These are phyloP conservation scores for Priceomyces carsonii DNA, from an alignment of 805 yeast genomes.

Conservation along the genomic window DNA sequence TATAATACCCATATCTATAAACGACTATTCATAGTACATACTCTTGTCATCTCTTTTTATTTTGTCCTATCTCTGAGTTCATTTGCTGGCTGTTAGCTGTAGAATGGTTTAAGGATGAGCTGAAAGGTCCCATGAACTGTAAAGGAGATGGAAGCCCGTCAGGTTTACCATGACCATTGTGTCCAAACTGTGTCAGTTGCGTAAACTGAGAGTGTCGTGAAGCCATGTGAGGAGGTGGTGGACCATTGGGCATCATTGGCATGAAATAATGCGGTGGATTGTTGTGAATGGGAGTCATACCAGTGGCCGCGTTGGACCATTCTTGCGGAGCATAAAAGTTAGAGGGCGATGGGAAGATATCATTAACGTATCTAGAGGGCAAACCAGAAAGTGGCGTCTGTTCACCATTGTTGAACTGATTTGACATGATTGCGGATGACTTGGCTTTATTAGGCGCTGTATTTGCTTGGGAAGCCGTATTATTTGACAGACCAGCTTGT, in stretches of 20 bases:
- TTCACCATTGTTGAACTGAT: slow-evolving; percentile 40
- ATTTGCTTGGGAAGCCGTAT: no score
- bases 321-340: slow-evolving; percentile 62
- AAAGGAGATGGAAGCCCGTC: slow-evolving; percentile 20
- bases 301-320: slow-evolving; percentile 37
- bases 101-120: slow-evolving; percentile 5
- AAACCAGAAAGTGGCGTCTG: slow-evolving; percentile 72
- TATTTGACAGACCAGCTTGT: no score
- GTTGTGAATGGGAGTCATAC: slow-evolving; percentile 38
- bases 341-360: slow-evolving; percentile 80
- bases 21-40: no score
- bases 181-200: slow-evolving; percentile 11
- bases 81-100: not conserved
- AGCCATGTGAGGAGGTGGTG: slow-evolving; percentile 1
- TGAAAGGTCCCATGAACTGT: slow-evolving; percentile 38
- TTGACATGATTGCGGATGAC: no score
- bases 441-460: no score
- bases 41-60: no score
- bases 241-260: slow-evolving; percentile 29
- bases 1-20: no score
- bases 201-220: slow-evolving; percentile 10
- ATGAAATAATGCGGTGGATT: slow-evolving; percentile 38
- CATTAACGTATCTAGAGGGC: slow-evolving; percentile 71
- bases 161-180: slow-evolving; percentile 5
- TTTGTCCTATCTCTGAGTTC: no score